Base-by-base conservation (phyloP, 2,329 filamentous ascomycete genomes). In the Sporothrix globosa region DNA sequence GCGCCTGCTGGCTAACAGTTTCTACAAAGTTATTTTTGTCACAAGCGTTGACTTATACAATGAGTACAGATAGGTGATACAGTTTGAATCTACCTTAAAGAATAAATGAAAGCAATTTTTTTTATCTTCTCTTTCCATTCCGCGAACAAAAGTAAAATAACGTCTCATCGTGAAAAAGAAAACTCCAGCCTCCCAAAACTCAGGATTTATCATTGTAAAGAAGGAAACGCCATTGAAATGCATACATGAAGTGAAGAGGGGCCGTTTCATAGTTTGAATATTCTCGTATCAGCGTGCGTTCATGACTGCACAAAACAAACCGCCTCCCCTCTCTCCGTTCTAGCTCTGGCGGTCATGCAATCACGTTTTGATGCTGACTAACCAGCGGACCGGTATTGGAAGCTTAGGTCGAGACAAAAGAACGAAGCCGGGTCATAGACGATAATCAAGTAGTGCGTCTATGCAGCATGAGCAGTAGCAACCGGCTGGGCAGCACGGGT, bases 381-480 rank as follows among this genome's bases (percentile, higher is more conserved):
- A 14, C 41, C 27, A 52, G 60, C 24, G 41, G 24, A 30, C 24
- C 41, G 9, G 19, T 9, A 17, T 6, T 24, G 17, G 60, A 48
- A 34, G 7, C 34, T 34, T 34, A 6, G 34, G 5, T 21, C 39
- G 9, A 39, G 21, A 21, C 6, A 63, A 46, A 39, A 46, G 39
- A 21, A 13, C 27, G 39, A 21, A n/a, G n/a, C 39, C 39, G 13
- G 13, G 21, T n/a, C 58, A 46, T 63, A 46, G 39, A 46, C 34
- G 34, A 7, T 1, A 34, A 34, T 9, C 7, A 34, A 34, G 14
- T 17, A 10, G 14, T 10, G 56, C 44, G 66, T 72, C 82, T 78
- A 95, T 77, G 93, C 93, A 74, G 93, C 93, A 81, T 93, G 93
- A 72, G 94, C 94, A 76, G 90, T 94, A 73, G 90, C 88, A 69